phyloP scores from a whole-genome alignment of 352 stramenopile species.

The Phytophthora europaea region DNA sequence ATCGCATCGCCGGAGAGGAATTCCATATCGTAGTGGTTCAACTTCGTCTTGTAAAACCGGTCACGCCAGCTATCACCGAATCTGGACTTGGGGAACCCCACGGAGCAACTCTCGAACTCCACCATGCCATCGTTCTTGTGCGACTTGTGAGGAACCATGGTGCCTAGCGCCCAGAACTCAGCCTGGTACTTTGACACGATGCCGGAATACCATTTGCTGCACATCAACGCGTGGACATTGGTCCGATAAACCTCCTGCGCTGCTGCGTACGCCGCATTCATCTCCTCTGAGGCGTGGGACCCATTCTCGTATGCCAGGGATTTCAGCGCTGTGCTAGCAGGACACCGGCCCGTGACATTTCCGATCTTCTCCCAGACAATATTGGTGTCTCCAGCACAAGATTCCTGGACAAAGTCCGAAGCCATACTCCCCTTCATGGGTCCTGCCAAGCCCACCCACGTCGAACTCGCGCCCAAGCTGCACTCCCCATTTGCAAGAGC shows the following conservation, averaged over 20 bases:
- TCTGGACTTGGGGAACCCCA: conserved; percentile 31
- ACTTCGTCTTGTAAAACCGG: conserved; percentile 51
- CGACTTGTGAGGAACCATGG: conserved; percentile 41
- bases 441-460: conserved; percentile 42
- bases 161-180: conserved; percentile 26
- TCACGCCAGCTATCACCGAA: conserved; percentile 44
- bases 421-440: conserved; percentile 36
- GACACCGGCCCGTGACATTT: conserved; percentile 29
- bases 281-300: conserved; percentile 17
- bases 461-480: conserved; percentile 29
- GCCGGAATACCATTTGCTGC: conserved; percentile 37
- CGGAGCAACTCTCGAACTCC: conserved; percentile 54
- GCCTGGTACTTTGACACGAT: conserved; percentile 40
- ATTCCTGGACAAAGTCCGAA: conserved; percentile 29
- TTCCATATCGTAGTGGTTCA: conserved; percentile 62
- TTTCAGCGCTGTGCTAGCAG: conserved; percentile 31
- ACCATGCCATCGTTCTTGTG: conserved; percentile 48
- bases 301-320: conserved; percentile 45
- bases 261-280: conserved; percentile 34
- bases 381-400: conserved; percentile 21
- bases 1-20: conserved; percentile 56
- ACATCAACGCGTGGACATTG: conserved; percentile 42
- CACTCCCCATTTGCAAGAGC: conserved; percentile 32
- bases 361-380: conserved; percentile 26
- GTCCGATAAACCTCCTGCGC: conserved; percentile 36